Evolutionary conservation across 495 filamentous ascomycete species (phyloP).

Genomic region (Sabuloglossum arenarium): DNA sequence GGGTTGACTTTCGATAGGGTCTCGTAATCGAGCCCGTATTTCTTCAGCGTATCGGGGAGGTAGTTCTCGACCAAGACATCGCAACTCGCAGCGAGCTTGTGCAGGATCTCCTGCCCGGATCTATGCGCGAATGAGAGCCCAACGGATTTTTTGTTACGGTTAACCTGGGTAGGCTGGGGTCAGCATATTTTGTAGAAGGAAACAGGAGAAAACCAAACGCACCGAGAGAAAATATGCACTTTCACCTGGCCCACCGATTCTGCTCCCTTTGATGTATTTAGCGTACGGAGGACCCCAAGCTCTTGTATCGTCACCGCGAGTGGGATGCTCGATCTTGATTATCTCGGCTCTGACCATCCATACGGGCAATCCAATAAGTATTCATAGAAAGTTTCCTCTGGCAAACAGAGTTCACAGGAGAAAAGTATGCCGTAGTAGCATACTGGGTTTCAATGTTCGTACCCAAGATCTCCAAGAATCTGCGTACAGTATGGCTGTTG

Average conservation of each 20-base stretch:
- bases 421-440: conserved; percentile 1
- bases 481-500: conserved; percentile 88
- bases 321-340: conserved; percentile 92
- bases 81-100: conserved; percentile 60
- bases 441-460: conserved; percentile 20
- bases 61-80: conserved; percentile 97
- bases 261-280: conserved; percentile 35
- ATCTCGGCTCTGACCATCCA: conserved; percentile 53
- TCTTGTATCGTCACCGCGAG: conserved; percentile 77
- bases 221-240: conserved; percentile 88
- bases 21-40: conserved; percentile 75
- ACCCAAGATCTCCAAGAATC: conserved; percentile 93
- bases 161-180: conserved; percentile 35
- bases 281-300: conserved; percentile 96
- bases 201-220: conserved; percentile 11
- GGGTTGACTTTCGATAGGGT: conserved; percentile 66
- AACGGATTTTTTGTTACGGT: conserved; percentile 91
- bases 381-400: conserved; percentile 5
- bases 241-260: conserved; percentile 58
- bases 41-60: conserved; percentile 72
- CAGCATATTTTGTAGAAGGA: background rate
- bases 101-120: conserved; percentile 65
- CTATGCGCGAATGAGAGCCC: conserved; percentile 76
- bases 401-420: background rate
- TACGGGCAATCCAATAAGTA: background rate